Evolutionary conservation across 208 protist species (phyloP), one percentile per base, ranked within the genome.

Genomic region (Porcisia hertigi): DNA sequence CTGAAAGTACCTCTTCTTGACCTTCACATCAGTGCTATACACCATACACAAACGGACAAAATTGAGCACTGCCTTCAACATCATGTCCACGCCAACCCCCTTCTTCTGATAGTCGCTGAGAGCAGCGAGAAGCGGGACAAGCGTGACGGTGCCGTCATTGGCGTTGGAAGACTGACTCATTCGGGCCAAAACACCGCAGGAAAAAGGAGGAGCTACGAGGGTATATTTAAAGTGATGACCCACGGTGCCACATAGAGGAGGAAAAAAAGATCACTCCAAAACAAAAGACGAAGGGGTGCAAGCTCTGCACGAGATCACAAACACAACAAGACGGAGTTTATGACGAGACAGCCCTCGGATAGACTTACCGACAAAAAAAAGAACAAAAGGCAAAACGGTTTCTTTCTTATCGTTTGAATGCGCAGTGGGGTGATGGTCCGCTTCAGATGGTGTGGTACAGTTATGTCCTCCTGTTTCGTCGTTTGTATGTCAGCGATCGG

Each of bases 31-130:
- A 25, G 20, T 62, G 74, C 77, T 86, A 69, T 95, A 88, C 4
- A 95, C 58, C 80, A 86, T 88, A 47, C 76, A 80, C 52, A 97
- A 59, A 2, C 94, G 90, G 25, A 85, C 53, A 6, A 95, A 62
- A 54, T 88, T 90, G 12, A 94, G 79, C 23, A 92, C 66, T 16
- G 89, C 69, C 82, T 97, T 97, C 57, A 96, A 75, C 54, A 86
- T 49, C 86, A 97, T 92, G 77, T 97, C 94, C 20, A 95, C 71
- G 43, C 94, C 92, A 20, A 94, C 88, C 23, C 91, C 91, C 70
- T 93, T 95, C 67, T 82, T 86, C 55, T 92, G 80, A 69, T 92
- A 95, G 45, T 81, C 83, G 64, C 77, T 83, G 74, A 95, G 67
- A 20, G 89, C 77, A 36, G 80, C 83, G 67, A 93, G 71, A 39